A percentile compares a stretch with the other conserved stretches of the same genome.
phyloP scores from a whole-genome alignment of 1,284 basidiomycete genomes.

The Porogramme epimiltina region DNA sequence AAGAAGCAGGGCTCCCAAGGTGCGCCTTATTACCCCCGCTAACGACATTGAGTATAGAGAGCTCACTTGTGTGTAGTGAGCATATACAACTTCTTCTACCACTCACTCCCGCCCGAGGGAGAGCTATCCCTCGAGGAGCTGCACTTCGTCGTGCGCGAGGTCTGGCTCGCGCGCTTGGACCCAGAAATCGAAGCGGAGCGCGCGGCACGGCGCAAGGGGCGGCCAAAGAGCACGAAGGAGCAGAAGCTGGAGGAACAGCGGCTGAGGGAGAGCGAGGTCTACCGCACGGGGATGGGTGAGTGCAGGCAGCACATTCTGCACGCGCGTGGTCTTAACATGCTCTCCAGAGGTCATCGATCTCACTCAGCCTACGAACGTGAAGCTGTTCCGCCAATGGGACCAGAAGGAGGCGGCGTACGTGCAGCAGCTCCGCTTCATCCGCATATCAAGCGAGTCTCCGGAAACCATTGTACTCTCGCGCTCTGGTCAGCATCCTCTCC shows the following conservation, averaged over 20 bases:
- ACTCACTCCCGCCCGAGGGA: slow-evolving; percentile 68
- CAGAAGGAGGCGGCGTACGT: slow-evolving; percentile 74
- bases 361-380: slow-evolving; percentile 72
- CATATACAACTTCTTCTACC: slow-evolving; percentile 80
- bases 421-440: slow-evolving; percentile 74
- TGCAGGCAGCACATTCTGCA: slow-evolving; percentile 14
- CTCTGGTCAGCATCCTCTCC: slow-evolving; percentile 56
- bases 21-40: slow-evolving; percentile 28
- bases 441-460: slow-evolving; percentile 63
- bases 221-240: slow-evolving; percentile 77
- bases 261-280: slow-evolving; percentile 69
- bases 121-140: slow-evolving; percentile 68
- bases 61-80: slow-evolving; percentile 49
- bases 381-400: slow-evolving; percentile 78
- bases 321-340: neutral
- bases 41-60: too few species aligned
- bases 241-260: slow-evolving; percentile 74
- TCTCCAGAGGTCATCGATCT: slow-evolving; percentile 80
- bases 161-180: slow-evolving; percentile 80
- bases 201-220: slow-evolving; percentile 68
- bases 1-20: slow-evolving; percentile 60
- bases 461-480: slow-evolving; percentile 52
- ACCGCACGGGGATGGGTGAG: slow-evolving; percentile 84
- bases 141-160: slow-evolving; percentile 65
- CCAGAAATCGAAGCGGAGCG: slow-evolving; percentile 66